Base-by-base conservation (phyloP, 257 asterid genomes). In the Nicotiana sylvestris region DNA sequence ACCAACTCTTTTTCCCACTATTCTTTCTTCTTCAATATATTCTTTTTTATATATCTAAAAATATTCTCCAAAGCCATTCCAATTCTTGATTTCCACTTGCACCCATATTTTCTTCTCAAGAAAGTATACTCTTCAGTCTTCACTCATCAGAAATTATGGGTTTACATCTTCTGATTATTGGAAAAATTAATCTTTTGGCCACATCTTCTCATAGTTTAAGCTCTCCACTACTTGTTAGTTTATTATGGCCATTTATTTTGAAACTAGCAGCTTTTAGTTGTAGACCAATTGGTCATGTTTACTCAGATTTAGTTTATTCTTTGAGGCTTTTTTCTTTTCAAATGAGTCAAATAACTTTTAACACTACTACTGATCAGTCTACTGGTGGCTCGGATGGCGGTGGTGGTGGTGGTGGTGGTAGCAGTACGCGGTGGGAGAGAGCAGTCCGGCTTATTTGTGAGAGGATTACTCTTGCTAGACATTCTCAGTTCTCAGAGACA, bases 381-480 rank as follows among this genome's bases (percentile, higher is more conserved):
- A 43, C 51, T 9, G 51, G 12, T 2, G 51, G 51, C 51, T 43
- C 11, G 51, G 29, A 12, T 17, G 62, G 5, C 9, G 30, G 17
- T 35, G 13, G 51, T 35, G 4, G 39, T 0, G 49, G 49, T 39
- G 49, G 10, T 37, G 72, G 35, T 1, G 25, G 33, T 0, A 16
- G 72, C 18, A 64, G 15, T 15, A 58, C 43, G 17, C 58, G 85
- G 76, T 83, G 66, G 85, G 11, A 21, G 61, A 55, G 85, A 58
- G 78, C 77, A 1, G 25, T 51, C n/a, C 43, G 82, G 67, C 79
- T 64, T 3, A 6, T 83, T 3, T 49, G 21, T 4, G 82, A 72
- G 49, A 64, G 85, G 60, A 27, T 82, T 56, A 30, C 37, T 62
- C 82, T 39, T 58, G 82, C 82, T 11, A 13, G 85, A 49, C 66